Conservation (phyloP, 78 protist species). For the Chrysochromulina parva region DNA sequence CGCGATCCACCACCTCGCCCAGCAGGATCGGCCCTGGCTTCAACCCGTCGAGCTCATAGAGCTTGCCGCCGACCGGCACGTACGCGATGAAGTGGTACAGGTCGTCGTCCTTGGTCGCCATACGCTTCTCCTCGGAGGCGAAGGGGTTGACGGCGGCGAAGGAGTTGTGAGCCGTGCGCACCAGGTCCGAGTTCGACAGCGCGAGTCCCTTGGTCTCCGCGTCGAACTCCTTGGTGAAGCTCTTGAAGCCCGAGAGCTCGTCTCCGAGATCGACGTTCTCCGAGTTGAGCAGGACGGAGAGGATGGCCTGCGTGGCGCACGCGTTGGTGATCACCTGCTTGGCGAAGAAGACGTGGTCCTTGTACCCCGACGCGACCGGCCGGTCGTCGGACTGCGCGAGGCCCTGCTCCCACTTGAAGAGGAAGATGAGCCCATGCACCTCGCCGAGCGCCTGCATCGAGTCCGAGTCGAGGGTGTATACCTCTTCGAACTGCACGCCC, state of each 20-base stretch:
- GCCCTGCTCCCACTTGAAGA: slow-evolving; percentile 88
- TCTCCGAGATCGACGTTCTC: slow-evolving; percentile 80
- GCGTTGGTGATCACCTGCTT: slow-evolving; percentile 87
- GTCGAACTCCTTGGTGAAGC: slow-evolving; percentile 72
- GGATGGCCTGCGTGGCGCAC: slow-evolving; percentile 98
- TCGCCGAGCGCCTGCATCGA: neutral
- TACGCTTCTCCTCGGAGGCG: slow-evolving; percentile 55
- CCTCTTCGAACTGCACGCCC: slow-evolving; percentile 66
- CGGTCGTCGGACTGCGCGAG: slow-evolving; percentile 59
- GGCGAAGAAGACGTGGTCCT: slow-evolving; percentile 81
- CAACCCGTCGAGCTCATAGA: slow-evolving; percentile 97
- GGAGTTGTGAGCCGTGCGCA: slow-evolving; percentile 82
- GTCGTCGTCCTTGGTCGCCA: slow-evolving; percentile 69
- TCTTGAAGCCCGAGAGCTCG: slow-evolving; percentile 69
- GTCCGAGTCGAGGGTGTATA: neutral
- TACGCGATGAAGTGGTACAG: slow-evolving; percentile 85
- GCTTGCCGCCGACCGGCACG: slow-evolving; percentile 42
- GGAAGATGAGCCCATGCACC: slow-evolving; percentile 88
- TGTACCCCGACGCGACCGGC: neutral
- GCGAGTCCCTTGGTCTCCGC: slow-evolving; percentile 73
- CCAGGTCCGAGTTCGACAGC: slow-evolving; percentile 66
- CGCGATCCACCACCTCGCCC: neutral
- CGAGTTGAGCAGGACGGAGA: slow-evolving; percentile 87
- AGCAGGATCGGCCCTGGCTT: slow-evolving; percentile 79
- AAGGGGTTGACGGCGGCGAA: slow-evolving; percentile 81